Evolutionary conservation across 768 basidiomycete species (phyloP).

Genomic region (Epithele typhae): DNA sequence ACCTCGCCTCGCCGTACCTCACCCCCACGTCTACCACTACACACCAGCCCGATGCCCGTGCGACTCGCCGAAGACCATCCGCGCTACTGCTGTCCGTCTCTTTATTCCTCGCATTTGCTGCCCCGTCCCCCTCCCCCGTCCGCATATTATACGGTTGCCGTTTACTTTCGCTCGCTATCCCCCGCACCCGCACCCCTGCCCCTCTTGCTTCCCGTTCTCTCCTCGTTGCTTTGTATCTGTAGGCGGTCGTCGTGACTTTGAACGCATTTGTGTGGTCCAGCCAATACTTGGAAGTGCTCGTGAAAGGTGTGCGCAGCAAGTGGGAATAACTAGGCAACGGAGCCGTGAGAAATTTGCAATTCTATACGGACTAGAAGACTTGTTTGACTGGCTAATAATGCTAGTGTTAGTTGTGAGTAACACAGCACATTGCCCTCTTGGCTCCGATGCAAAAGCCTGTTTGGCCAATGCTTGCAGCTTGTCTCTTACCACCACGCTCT

Average conservation of each 20-base stretch:
- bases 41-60: background rate
- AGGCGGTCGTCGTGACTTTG: background rate
- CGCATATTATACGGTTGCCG: slow-evolving; percentile 10
- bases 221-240: background rate
- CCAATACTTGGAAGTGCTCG: too few species aligned
- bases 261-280: background rate
- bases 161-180: slow-evolving; percentile 1
- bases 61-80: slow-evolving; percentile 7
- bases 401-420: too few species aligned
- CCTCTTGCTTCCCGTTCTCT: slow-evolving; percentile 1
- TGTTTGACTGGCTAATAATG: too few species aligned
- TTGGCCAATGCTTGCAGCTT: too few species aligned
- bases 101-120: slow-evolving; percentile 5
- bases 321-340: too few species aligned
- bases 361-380: too few species aligned
- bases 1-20: background rate
- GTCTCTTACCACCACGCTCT: too few species aligned
- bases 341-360: too few species aligned
- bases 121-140: background rate
- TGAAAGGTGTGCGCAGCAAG: too few species aligned
- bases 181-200: too few species aligned
- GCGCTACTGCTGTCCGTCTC: slow-evolving; percentile 1
- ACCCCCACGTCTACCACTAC: background rate
- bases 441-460: too few species aligned
- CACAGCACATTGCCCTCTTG: too few species aligned